phyloP scores from a whole-genome alignment of 2,329 filamentous ascomycete species.

The Sporothrix mexicana region DNA sequence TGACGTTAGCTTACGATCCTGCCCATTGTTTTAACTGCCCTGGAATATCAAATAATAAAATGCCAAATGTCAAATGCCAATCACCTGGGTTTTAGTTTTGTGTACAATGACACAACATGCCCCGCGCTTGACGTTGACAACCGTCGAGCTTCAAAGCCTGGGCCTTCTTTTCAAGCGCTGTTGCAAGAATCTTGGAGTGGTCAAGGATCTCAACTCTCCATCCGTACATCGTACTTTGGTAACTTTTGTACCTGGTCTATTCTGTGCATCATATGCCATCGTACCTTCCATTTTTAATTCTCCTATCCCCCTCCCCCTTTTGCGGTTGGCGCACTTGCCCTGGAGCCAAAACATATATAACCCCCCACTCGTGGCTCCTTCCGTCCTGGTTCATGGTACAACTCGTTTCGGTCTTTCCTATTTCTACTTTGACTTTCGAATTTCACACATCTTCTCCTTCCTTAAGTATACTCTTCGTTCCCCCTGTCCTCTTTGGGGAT shows the following conservation, averaged over 20 bases:
- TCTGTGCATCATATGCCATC: not conserved
- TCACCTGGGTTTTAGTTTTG: no score
- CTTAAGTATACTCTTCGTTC: not conserved
- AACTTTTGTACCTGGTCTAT: not conserved
- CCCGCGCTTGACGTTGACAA: not conserved
- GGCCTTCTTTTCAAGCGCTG: not conserved
- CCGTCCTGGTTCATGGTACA: not conserved
- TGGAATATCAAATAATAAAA: not conserved
- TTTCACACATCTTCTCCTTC: not conserved
- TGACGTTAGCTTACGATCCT: not conserved
- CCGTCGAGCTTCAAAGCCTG: not conserved
- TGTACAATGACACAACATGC: not conserved
- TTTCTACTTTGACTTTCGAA: not conserved
- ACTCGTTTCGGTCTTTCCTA: not conserved
- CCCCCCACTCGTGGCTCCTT: not conserved
- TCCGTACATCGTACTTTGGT: no score
- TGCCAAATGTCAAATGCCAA: not conserved
- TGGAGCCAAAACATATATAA: not conserved
- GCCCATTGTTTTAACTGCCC: not conserved
- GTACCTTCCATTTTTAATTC: slow-evolving; percentile 1
- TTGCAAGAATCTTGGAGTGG: no score
- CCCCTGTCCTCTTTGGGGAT: not conserved
- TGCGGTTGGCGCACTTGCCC: not conserved
- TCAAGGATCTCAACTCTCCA: no score
- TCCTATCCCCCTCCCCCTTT: not conserved